phyloP scores from a whole-genome alignment of 768 basidiomycete species.

The Tulasnella sp. region DNA sequence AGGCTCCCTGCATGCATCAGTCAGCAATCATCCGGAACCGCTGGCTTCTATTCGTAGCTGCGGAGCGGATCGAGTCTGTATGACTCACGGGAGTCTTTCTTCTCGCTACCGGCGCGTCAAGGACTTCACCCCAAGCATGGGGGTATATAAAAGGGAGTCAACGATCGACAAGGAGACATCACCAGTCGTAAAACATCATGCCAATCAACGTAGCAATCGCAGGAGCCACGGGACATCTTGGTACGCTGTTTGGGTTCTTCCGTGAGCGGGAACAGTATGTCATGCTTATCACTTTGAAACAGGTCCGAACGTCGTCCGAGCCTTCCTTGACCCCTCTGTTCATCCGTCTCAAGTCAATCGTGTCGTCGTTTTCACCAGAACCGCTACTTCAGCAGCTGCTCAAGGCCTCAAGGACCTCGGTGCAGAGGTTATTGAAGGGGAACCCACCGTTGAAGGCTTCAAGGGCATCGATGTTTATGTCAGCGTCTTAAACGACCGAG shows the following conservation, averaged over 20 bases:
- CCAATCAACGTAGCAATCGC: constrained; percentile 6
- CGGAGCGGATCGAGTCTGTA: not conserved
- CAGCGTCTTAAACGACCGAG: not conserved
- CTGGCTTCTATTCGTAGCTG: not conserved
- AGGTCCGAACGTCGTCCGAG: constrained; percentile 13
- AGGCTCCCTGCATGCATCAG: not conserved
- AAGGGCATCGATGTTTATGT: constrained; percentile 21
- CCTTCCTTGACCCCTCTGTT: constrained; percentile 19
- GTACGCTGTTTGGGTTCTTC: not conserved
- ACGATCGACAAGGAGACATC: not conserved
- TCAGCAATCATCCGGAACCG: not conserved
- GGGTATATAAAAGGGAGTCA: not conserved
- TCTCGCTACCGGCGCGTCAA: not conserved
- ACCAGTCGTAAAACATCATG: not conserved
- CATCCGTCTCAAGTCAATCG: not conserved
- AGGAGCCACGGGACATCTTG: constrained; percentile 21
- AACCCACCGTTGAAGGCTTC: not conserved
- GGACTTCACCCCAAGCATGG: not conserved
- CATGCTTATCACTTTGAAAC: too few relatives aligned
- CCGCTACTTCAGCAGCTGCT: not conserved
- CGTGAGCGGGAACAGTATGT: not conserved
- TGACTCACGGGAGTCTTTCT: not conserved
- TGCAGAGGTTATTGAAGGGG: constrained; percentile 5
- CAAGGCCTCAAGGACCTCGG: not conserved
- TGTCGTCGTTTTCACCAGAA: constrained; percentile 11